These are phyloP conservation scores for Aspergillus sp. DNA, from an alignment of 2,329 filamentous ascomycete genomes.

Conservation along the genomic window DNA sequence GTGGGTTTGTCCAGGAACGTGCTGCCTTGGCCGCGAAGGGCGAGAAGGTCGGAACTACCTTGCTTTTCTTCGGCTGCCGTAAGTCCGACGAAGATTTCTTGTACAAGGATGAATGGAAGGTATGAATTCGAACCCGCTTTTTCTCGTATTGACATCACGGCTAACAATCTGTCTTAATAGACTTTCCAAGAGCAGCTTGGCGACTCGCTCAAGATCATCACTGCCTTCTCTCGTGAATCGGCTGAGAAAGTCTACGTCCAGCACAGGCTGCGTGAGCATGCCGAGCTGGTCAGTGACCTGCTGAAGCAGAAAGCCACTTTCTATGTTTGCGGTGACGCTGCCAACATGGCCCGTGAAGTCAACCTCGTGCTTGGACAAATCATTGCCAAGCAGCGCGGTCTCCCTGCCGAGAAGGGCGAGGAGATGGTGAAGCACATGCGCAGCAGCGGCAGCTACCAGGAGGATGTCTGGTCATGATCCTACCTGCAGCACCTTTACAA, in stretches of 20 bases:
- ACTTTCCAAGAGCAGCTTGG: conserved; percentile 79
- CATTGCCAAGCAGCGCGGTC: conserved; percentile 76
- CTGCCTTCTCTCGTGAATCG: conserved; percentile 89
- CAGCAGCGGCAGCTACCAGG: conserved; percentile 93
- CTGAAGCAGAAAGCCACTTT: conserved; percentile 84
- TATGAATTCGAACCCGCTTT: conserved; percentile 42
- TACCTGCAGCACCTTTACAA: conserved; percentile 14
- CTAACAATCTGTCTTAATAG: conserved; percentile 49
- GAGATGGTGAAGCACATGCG: conserved; percentile 98
- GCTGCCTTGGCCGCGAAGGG: conserved; percentile 79
- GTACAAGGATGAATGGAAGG: conserved; percentile 89
- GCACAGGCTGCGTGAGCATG: conserved; percentile 80
- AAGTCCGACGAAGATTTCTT: conserved; percentile 87
- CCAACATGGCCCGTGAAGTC: conserved; percentile 94
- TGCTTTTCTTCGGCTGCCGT: conserved; percentile 95
- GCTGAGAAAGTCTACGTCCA: conserved; percentile 95
- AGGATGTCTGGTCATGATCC: conserved; percentile 65
- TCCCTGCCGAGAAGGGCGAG: conserved; percentile 84
- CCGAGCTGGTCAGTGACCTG: conserved; percentile 82
- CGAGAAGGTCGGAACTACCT: conserved; percentile 77
- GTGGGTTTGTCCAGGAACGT: conserved; percentile 91
- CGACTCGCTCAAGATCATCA: conserved; percentile 85
- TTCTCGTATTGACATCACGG: neutral
- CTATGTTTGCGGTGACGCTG: conserved; percentile 96
- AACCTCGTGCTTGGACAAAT: conserved; percentile 85